These are phyloP conservation scores for Brassica cretica DNA, from an alignment of 345 rosid genomes.

Conservation along the genomic window DNA sequence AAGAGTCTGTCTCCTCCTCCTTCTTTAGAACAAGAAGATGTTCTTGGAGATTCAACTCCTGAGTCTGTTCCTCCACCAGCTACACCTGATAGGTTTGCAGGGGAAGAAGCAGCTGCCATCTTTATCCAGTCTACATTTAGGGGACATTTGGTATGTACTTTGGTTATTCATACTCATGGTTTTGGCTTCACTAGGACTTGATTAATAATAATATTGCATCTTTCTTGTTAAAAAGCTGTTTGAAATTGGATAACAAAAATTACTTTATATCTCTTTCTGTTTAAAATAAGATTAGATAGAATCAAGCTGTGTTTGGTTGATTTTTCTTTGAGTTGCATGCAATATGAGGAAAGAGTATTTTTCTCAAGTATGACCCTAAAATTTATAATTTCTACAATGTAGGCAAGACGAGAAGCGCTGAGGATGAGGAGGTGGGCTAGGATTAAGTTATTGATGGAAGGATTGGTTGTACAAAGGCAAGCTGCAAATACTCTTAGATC, in stretches of 20 bases:
- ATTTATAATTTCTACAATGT: slow-evolving; percentile 17
- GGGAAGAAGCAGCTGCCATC: slow-evolving; percentile 78
- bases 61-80: slow-evolving; percentile 41
- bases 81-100: slow-evolving; percentile 45
- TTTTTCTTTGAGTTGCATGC: background rate
- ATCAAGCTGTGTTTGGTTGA: background rate
- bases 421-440: slow-evolving; percentile 73
- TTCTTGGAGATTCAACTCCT: slow-evolving; percentile 28
- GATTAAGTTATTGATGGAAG: slow-evolving; percentile 75
- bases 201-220: too few species aligned
- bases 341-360: too few species aligned
- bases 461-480: slow-evolving; percentile 74
- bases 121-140: slow-evolving; percentile 80
- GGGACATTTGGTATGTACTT: slow-evolving; percentile 60
- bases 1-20: slow-evolving; percentile 32
- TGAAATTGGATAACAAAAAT: too few species aligned
- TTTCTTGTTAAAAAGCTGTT: too few species aligned
- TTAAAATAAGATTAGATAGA: background rate
- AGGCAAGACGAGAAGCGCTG: slow-evolving; percentile 75
- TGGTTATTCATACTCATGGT: background rate
- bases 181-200: too few species aligned
- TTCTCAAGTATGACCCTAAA: too few species aligned
- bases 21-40: slow-evolving; percentile 34
- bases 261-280: too few species aligned
- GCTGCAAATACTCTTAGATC: slow-evolving; percentile 67